Evolutionary conservation across 2,329 filamentous ascomycete genomes (phyloP), one percentile per base, ranked within the genome.

Genomic region (Aureobasidium vineae): DNA sequence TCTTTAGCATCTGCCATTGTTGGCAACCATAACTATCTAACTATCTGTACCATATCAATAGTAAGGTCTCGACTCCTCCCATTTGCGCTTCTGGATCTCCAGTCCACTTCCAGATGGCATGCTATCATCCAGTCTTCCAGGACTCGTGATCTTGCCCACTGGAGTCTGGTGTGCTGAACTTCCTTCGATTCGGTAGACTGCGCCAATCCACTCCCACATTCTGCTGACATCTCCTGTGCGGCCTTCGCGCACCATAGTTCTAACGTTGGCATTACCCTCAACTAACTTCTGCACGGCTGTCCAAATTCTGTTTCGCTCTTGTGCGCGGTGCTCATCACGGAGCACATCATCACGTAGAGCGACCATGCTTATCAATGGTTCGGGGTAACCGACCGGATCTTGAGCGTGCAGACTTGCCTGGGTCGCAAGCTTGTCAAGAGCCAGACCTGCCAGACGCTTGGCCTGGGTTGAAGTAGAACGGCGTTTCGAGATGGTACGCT

Each of bases 291-390:
- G 85, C 23, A 99, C 95, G 59, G 87, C 86, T 70, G 87, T 84
- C 95, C 96, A 99, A 60, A 99, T 82, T 66, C 86, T 85, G 74
- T 95, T 90, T 43, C 95, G 85, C 72, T 92, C 86, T 10, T 84
- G 83, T 23, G 93, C 83, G 3, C 86, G 89, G 76, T 97, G 91
- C 68, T 96, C 88, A 33, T 89, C 86, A 23, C 94, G 84, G 45
- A 99, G 82, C 3, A 99, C 89, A 74, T 98, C 94, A 74, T 99
- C 95, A 68, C 95, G 85, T 64, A 99, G 81, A 75, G 98, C 95
- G 0, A 91, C 91, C 71, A 97, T 85, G 73, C 92, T 91, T 69
- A 99, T 85, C 79, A 90, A 96, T 1, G 88, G 83, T 69, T 97
- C 93, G 21, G 87, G 85, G 61, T 83, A 88, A 68, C 76, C 84